A percentile compares a stretch with the other conserved stretches of the same genome.
These are phyloP conservation scores for Lasiodiplodia sp. DNA, from an alignment of 2,329 filamentous ascomycete species.

Conservation along the genomic window DNA sequence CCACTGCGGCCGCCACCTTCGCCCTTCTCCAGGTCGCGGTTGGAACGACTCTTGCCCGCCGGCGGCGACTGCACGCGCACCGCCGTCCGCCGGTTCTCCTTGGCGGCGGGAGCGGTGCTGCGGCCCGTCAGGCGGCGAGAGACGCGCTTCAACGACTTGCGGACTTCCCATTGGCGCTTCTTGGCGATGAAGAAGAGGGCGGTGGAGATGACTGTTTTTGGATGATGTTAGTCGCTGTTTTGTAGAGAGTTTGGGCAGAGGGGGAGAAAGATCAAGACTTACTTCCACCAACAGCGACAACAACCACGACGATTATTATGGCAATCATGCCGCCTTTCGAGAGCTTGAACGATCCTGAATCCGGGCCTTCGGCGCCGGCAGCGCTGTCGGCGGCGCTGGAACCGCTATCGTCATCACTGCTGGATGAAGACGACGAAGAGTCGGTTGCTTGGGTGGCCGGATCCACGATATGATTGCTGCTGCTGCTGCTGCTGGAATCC, in stretches of 20 bases:
- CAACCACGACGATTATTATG: conserved; percentile 74
- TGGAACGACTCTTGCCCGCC: conserved; percentile 33
- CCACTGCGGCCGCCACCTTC: background rate
- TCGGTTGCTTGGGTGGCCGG: background rate
- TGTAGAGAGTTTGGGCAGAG: conserved; percentile 11
- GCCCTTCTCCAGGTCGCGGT: conserved; percentile 46
- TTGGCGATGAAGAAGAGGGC: conserved; percentile 81
- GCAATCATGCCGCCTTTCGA: conserved; percentile 75
- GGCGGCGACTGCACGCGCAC: conserved; percentile 47
- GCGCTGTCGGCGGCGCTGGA: conserved; percentile 1
- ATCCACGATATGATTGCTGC: background rate
- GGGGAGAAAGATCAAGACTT: conserved; percentile 42
- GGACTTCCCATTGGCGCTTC: conserved; percentile 83
- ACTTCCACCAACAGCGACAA: conserved; percentile 70
- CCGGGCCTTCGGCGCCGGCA: conserved; percentile 71
- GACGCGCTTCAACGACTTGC: conserved; percentile 74
- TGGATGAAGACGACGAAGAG: background rate
- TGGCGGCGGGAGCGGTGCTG: conserved; percentile 34
- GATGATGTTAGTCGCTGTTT: conserved; percentile 31
- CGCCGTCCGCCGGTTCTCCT: conserved; percentile 37
- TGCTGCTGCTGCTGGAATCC: conserved; percentile 4
- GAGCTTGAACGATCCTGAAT: conserved; percentile 66
- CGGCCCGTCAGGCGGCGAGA: conserved; percentile 56
- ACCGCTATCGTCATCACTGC: background rate
- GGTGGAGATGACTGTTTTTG: conserved; percentile 64